phyloP scores from a whole-genome alignment of 805 yeast genomes.

The Brettanomyces nanus region DNA sequence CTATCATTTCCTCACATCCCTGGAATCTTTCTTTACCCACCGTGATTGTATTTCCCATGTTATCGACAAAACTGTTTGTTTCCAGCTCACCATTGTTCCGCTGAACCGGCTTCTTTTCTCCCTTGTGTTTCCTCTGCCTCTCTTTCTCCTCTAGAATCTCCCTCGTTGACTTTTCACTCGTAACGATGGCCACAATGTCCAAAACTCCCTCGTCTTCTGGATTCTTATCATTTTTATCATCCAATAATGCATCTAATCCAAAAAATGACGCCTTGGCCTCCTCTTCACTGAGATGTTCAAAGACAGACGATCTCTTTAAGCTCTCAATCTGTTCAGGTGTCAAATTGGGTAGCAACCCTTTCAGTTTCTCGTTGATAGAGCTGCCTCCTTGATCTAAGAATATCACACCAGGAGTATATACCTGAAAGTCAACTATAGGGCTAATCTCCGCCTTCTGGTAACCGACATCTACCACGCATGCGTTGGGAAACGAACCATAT shows the following conservation, averaged over 20 bases:
- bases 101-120: slow-evolving; percentile 6
- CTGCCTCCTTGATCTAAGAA: slow-evolving; percentile 49
- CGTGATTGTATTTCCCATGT: slow-evolving; percentile 42
- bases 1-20: slow-evolving; percentile 61
- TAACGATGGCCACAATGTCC: slow-evolving; percentile 84
- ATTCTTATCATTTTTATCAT: slow-evolving; percentile 13
- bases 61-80: slow-evolving; percentile 61
- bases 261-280: slow-evolving; percentile 55
- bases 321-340: slow-evolving; percentile 54
- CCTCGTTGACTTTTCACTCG: slow-evolving; percentile 60
- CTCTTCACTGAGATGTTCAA: slow-evolving; percentile 69
- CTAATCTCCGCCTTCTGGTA: slow-evolving; percentile 63
- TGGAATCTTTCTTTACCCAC: slow-evolving; percentile 89
- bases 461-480: slow-evolving; percentile 78
- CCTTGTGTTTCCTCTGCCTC: slow-evolving; percentile 13
- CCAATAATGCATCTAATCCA: slow-evolving; percentile 40
- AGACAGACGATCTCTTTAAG: slow-evolving; percentile 67
- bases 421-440: slow-evolving; percentile 71
- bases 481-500: slow-evolving; percentile 51
- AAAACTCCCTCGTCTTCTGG: slow-evolving; percentile 62
- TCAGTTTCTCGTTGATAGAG: slow-evolving; percentile 47
- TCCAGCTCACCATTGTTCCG: slow-evolving; percentile 61
- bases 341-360: slow-evolving; percentile 50
- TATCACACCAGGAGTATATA: slow-evolving; percentile 41
- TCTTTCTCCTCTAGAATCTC: slow-evolving; percentile 29